phyloP scores from a whole-genome alignment of 2,329 filamentous ascomycete genomes.

The Clarireedia homoeocarpa region DNA sequence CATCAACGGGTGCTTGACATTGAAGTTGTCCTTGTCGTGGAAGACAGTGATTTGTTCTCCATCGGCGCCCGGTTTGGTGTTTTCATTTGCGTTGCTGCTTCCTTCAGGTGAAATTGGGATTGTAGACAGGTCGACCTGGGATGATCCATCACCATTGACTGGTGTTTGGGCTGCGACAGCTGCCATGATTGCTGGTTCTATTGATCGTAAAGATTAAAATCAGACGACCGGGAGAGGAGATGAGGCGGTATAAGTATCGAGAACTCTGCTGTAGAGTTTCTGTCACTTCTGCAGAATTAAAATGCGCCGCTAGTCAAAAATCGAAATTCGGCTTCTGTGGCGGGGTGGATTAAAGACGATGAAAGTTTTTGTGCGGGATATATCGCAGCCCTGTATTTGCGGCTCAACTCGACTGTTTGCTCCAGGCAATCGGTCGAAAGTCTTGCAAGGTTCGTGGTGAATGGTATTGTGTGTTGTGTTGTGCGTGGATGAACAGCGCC shows the following conservation, averaged over 20 bases:
- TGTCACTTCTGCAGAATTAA: constrained; percentile 5
- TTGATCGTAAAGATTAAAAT: not conserved
- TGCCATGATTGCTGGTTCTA: constrained; percentile 20
- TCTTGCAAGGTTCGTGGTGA: too few relatives aligned
- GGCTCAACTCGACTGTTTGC: not conserved
- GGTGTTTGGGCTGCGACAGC: constrained; percentile 19
- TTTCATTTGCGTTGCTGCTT: constrained; percentile 42
- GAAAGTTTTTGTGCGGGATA: not conserved
- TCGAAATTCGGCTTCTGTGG: constrained; percentile 6
- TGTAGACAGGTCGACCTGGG: constrained; percentile 60
- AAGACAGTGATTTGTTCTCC: constrained; percentile 82
- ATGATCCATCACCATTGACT: constrained; percentile 13
- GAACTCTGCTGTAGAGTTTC: not conserved
- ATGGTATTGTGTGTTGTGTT: not conserved
- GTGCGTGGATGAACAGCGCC: not conserved
- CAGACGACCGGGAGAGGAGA: not conserved
- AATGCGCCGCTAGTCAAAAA: constrained; percentile 3
- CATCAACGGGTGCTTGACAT: constrained; percentile 96
- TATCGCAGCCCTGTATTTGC: too few relatives aligned
- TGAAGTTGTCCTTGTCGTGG: constrained; percentile 98
- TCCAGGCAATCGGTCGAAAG: constrained; percentile 3
- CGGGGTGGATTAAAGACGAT: not conserved
- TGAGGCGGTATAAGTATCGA: not conserved
- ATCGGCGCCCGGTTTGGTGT: constrained; percentile 37
- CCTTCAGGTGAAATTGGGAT: constrained; percentile 61